Conservation (phyloP, 2,329 filamentous ascomycete species). For the Cordyceps cateniannulata region DNA sequence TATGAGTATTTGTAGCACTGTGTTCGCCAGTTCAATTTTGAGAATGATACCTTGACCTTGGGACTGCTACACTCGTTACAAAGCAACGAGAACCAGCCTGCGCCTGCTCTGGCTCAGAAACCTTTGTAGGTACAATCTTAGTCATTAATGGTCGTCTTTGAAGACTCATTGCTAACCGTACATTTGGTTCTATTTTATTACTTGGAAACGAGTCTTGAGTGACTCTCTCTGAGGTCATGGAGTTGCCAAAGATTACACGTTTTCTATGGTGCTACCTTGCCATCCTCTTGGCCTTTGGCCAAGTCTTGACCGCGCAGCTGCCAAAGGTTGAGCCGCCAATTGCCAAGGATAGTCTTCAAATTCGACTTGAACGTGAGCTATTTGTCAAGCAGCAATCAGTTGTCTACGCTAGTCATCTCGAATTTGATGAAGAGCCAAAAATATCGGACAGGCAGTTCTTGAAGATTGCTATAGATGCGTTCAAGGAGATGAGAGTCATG, state of each 20-base stretch:
- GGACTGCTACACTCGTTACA: no score
- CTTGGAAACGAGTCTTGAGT: not conserved
- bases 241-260: not conserved
- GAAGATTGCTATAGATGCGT: not conserved
- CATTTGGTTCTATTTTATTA: not conserved
- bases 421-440: not conserved
- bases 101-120: no score
- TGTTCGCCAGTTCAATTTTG: no score
- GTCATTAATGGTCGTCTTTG: no score
- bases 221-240: not conserved
- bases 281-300: not conserved
- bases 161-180: no score
- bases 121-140: no score
- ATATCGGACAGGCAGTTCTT: not conserved
- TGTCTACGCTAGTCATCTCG: not conserved
- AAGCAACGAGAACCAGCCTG: no score
- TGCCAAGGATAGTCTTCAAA: not conserved
- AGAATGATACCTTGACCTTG: no score
- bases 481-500: not conserved
- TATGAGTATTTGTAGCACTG: no score
- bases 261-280: not conserved
- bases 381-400: not conserved
- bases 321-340: not conserved
- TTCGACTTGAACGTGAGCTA: not conserved
- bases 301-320: not conserved